A percentile compares a stretch with the other conserved stretches of the same genome.
Evolutionary conservation across 805 yeast genomes (phyloP).

Genomic region (Kodamaea kaohsiungensis): DNA sequence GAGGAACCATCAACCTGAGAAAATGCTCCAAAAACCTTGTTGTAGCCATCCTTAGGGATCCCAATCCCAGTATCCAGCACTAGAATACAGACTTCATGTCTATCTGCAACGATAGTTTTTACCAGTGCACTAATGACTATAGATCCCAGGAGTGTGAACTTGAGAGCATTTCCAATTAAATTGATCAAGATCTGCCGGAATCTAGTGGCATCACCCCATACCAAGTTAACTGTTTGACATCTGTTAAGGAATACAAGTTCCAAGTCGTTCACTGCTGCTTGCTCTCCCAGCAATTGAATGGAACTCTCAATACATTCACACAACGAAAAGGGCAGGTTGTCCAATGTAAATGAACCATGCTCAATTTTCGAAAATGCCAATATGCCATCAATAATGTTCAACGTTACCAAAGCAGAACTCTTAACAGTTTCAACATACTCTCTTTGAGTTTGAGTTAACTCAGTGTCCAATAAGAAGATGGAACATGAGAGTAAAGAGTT

Average conservation of each 20-base stretch:
- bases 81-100: conserved; percentile 40
- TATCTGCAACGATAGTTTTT: conserved; percentile 23
- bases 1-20: conserved; percentile 59
- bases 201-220: conserved; percentile 51
- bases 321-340: conserved; percentile 44
- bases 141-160: conserved; percentile 47
- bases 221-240: conserved; percentile 37
- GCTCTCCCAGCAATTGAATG: conserved; percentile 49
- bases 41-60: conserved; percentile 44
- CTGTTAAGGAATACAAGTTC: conserved; percentile 47
- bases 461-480: conserved; percentile 50
- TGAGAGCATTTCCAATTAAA: conserved; percentile 54
- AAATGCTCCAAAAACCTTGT: conserved; percentile 52
- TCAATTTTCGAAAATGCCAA: conserved; percentile 56
- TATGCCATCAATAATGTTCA: conserved; percentile 55
- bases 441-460: conserved; percentile 41
- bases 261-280: conserved; percentile 43
- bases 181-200: conserved; percentile 53
- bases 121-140: conserved; percentile 39
- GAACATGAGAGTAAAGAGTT: conserved; percentile 52
- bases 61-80: conserved; percentile 58
- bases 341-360: conserved; percentile 52
- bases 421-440: conserved; percentile 55
- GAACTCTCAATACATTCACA: conserved; percentile 49
- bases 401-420: conserved; percentile 51